Percentiles rank a stretch among this genome's conserved stretches.
phyloP scores from a whole-genome alignment of 2,329 filamentous ascomycete species.

The Coniella vitis region DNA sequence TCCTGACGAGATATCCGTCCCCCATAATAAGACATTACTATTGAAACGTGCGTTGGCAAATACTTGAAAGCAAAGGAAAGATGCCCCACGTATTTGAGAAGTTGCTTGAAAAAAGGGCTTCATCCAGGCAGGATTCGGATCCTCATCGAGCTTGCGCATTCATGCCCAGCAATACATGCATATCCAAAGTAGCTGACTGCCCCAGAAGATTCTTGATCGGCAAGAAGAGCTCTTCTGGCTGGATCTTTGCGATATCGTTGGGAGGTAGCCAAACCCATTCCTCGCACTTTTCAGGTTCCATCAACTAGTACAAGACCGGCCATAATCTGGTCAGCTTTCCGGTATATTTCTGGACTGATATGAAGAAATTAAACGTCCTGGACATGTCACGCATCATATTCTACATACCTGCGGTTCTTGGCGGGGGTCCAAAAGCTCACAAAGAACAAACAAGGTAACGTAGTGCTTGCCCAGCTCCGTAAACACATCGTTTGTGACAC shows the following conservation, averaged over 20 bases:
- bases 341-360: no score
- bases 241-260: slow-evolving; percentile 29
- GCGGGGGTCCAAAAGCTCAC: slow-evolving; percentile 37
- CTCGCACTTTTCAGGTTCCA: slow-evolving; percentile 45
- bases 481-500: slow-evolving; percentile 63
- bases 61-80: no score
- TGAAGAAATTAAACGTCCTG: no score
- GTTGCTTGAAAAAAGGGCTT: no score
- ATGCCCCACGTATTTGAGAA: no score
- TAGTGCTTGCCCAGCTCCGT: slow-evolving; percentile 59
- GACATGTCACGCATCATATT: not conserved
- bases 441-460: slow-evolving; percentile 63
- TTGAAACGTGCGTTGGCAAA: no score
- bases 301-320: slow-evolving; percentile 23
- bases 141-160: no score
- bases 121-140: no score
- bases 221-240: slow-evolving; percentile 29
- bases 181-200: slow-evolving; percentile 17
- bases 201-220: slow-evolving; percentile 31
- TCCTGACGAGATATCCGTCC: no score
- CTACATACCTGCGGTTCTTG: slow-evolving; percentile 46
- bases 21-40: no score
- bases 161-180: no score
- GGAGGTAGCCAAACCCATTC: slow-evolving; percentile 43
- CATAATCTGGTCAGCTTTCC: no score